Conservation (phyloP, 225 moss, liverwort and hornwort species). For the Anthoceros angustus region DNA sequence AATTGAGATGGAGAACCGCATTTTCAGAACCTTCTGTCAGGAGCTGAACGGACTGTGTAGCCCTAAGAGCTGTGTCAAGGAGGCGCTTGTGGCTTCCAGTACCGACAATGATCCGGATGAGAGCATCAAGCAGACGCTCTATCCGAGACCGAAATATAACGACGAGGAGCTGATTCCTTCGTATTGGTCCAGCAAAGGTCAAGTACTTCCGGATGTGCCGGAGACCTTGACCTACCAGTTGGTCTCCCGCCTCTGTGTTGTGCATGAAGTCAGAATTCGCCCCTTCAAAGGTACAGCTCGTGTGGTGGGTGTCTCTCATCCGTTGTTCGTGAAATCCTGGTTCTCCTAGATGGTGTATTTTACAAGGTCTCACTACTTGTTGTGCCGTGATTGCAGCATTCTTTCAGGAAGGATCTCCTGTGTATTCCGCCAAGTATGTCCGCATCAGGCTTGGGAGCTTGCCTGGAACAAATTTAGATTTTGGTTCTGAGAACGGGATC, state of each 20-base stretch:
- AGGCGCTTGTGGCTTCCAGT: slow-evolving; percentile 61
- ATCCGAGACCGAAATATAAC: slow-evolving; percentile 30
- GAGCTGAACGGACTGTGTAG: slow-evolving; percentile 27
- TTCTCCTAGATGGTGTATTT: not conserved
- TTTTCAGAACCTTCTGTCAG: slow-evolving; percentile 34
- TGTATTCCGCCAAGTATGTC: slow-evolving; percentile 57
- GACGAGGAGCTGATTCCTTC: slow-evolving; percentile 25
- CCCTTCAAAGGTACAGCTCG: slow-evolving; percentile 46
- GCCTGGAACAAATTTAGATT: slow-evolving; percentile 12
- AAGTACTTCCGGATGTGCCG: slow-evolving; percentile 30
- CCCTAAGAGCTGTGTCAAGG: slow-evolving; percentile 36
- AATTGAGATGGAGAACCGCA: slow-evolving; percentile 46
- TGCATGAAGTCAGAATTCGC: slow-evolving; percentile 53
- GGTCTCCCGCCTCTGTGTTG: slow-evolving; percentile 47
- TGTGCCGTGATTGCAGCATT: slow-evolving; percentile 22
- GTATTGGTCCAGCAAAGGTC: slow-evolving; percentile 70
- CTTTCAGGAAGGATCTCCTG: slow-evolving; percentile 30
- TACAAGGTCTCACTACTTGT: too few relatives aligned
- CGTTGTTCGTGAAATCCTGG: not conserved
- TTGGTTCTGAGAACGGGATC: slow-evolving; percentile 14
- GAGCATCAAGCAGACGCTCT: slow-evolving; percentile 54
- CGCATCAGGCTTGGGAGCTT: slow-evolving; percentile 47
- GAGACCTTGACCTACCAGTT: slow-evolving; percentile 63
- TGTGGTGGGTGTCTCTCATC: not conserved
- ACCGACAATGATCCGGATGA: slow-evolving; percentile 67